Percentiles rank a stretch among this genome's conserved stretches.
Evolutionary conservation across 176 grass and related monocot species (phyloP).

Genomic region (Aegilops speltoides): DNA sequence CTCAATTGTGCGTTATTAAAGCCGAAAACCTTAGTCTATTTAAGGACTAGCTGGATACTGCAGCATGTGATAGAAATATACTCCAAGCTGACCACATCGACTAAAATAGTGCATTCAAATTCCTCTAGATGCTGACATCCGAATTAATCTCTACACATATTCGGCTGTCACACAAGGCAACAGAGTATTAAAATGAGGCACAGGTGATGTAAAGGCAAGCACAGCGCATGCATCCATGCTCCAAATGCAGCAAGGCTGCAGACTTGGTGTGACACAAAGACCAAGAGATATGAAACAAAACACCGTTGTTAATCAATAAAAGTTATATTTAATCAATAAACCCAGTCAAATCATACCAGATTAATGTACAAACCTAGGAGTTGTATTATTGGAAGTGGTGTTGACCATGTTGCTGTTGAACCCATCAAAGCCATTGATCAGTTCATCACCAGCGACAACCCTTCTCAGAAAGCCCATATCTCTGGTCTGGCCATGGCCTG

Average conservation of each 20-base stretch:
- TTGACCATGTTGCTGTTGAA: conserved; percentile 47
- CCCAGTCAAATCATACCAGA: neutral
- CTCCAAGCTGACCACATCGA: conserved; percentile 15
- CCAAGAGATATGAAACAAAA: conserved; percentile 32
- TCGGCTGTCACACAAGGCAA: neutral
- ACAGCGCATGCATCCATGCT: conserved; percentile 24
- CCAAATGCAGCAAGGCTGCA: conserved; percentile 37
- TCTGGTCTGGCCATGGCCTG: conserved; percentile 51
- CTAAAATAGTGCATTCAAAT: conserved; percentile 39
- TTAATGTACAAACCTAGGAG: conserved; percentile 19
- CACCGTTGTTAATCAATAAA: neutral
- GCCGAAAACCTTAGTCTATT: neutral
- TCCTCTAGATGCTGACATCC: conserved; percentile 27
- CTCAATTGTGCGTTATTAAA: conserved; percentile 7
- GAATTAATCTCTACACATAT: conserved; percentile 24
- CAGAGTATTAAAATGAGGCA: conserved; percentile 14
- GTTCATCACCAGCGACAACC: conserved; percentile 25
- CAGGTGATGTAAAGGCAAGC: conserved; percentile 4
- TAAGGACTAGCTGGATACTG: neutral
- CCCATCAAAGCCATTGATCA: conserved; percentile 28
- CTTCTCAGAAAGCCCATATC: conserved; percentile 49
- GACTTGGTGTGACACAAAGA: conserved; percentile 11
- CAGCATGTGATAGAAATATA: conserved; percentile 23
- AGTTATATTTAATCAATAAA: neutral
- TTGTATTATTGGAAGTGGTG: conserved; percentile 18